phyloP scores from a whole-genome alignment of 495 filamentous ascomycete genomes.

The Bombardia bombarda region DNA sequence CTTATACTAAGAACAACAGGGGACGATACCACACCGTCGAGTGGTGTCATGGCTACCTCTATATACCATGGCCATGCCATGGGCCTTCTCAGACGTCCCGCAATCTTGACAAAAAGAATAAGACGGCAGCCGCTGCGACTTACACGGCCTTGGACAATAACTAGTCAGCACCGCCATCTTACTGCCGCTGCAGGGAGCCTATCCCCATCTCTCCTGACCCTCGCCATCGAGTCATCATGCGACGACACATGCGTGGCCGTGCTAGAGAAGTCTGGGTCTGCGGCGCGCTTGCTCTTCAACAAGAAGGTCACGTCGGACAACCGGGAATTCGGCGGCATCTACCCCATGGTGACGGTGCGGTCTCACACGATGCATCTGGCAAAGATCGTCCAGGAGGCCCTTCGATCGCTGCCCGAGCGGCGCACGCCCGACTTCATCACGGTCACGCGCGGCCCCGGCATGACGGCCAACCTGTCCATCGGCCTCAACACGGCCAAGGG shows the following conservation, averaged over 20 bases:
- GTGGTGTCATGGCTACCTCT: too few relatives aligned
- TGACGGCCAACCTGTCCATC: conserved; percentile 62
- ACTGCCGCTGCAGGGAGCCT: background rate
- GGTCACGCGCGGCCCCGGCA: conserved; percentile 85
- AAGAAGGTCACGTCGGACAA: conserved; percentile 76
- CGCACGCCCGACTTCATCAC: conserved; percentile 67
- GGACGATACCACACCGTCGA: too few relatives aligned
- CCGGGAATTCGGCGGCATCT: conserved; percentile 60
- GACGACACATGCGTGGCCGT: conserved; percentile 93
- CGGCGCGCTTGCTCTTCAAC: conserved; percentile 63
- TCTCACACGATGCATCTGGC: conserved; percentile 66
- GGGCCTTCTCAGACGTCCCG: too few relatives aligned
- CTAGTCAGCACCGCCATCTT: background rate
- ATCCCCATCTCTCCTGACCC: conserved; percentile 46
- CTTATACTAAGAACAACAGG: too few relatives aligned
- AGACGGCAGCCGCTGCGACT: too few relatives aligned
- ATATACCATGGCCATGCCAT: too few relatives aligned
- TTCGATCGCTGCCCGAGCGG: conserved; percentile 42
- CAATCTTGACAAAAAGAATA: too few relatives aligned
- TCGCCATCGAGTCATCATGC: conserved; percentile 95
- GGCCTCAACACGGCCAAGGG: conserved; percentile 86
- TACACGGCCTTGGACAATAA: too few relatives aligned
- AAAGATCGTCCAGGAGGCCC: conserved; percentile 54
- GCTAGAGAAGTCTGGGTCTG: conserved; percentile 46
- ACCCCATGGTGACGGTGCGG: conserved; percentile 63